phyloP scores from a whole-genome alignment of 2,329 filamentous ascomycete species.

The Penicillium psychrosexuale region DNA sequence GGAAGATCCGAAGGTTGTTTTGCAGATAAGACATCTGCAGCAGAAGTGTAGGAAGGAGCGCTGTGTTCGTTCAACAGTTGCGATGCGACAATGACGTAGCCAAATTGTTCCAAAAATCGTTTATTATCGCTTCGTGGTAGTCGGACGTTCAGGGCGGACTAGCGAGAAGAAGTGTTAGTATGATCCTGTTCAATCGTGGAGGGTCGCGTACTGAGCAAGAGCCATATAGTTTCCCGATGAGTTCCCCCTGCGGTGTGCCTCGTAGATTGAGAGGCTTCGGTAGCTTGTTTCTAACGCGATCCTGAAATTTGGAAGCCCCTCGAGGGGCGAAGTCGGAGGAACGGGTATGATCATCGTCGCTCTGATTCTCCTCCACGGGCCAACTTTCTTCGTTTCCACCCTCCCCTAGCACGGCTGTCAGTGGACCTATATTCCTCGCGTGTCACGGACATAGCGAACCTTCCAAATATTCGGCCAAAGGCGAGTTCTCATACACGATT shows the following conservation, averaged over 20 bases:
- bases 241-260: conserved; percentile 28
- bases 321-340: conserved; percentile 49
- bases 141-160: conserved; percentile 37
- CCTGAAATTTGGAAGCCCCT: conserved; percentile 49
- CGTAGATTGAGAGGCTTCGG: conserved; percentile 47
- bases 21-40: conserved; percentile 33
- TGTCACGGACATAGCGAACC: conserved; percentile 53
- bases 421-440: conserved; percentile 8
- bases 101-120: conserved; percentile 86
- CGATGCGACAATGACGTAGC: conserved; percentile 88
- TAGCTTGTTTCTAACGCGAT: conserved; percentile 49
- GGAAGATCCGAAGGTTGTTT: conserved; percentile 30
- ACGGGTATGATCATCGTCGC: conserved; percentile 28
- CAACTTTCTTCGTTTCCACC: conserved; percentile 45
- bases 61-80: conserved; percentile 71
- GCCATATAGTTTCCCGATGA: conserved; percentile 43
- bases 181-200: background rate
- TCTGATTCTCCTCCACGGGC: conserved; percentile 32
- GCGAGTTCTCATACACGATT: conserved; percentile 80
- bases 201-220: conserved; percentile 46
- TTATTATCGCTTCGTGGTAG: conserved; percentile 76
- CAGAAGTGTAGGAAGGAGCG: conserved; percentile 41
- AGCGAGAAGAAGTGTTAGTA: conserved; percentile 10
- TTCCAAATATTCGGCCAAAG: conserved; percentile 84
- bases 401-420: conserved; percentile 37